Percentiles rank a stretch among this genome's conserved stretches.
Conservation (phyloP, 1,139 yeast genomes). For the Spathaspora sp. region DNA sequence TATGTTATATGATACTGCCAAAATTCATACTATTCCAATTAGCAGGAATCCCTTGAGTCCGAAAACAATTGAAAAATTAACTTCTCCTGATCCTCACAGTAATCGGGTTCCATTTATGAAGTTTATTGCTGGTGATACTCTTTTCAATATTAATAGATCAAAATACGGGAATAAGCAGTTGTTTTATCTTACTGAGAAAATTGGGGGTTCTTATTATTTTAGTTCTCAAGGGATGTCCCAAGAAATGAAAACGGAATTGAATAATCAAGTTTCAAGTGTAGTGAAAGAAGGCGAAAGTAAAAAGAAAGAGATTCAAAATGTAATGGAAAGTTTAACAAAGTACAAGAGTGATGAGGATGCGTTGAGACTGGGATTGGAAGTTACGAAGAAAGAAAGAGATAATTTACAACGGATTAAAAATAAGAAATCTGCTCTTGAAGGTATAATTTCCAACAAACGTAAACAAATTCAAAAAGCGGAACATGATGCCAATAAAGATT, state of each 20-base stretch:
- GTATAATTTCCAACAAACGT: constrained; percentile 21
- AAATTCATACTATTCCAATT: constrained; percentile 66
- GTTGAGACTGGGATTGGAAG: constrained; percentile 11
- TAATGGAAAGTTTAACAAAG: constrained; percentile 16
- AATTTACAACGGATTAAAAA: constrained; percentile 12
- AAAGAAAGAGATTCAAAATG: constrained; percentile 1
- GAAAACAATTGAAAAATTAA: constrained; percentile 38
- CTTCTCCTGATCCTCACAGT: constrained; percentile 20
- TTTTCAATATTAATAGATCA: constrained; percentile 54
- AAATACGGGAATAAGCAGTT: constrained; percentile 57
- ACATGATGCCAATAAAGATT: constrained; percentile 27
- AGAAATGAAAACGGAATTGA: constrained; percentile 25
- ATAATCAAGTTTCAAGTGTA: constrained; percentile 18
- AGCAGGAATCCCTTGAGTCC: constrained; percentile 42
- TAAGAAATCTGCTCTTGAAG: constrained; percentile 22
- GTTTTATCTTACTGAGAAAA: constrained; percentile 38
- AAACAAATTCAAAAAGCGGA: constrained; percentile 26
- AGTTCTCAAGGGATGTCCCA: constrained; percentile 45
- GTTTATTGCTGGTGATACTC: constrained; percentile 59
- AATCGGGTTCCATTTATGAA: constrained; percentile 46
- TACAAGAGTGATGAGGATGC: constrained; percentile 11
- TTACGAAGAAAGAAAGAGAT: constrained; percentile 13
- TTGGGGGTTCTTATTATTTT: constrained; percentile 35
- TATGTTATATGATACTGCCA: constrained; percentile 65
- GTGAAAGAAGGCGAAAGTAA: constrained; percentile 11